A percentile compares a stretch with the other conserved stretches of the same genome.
phyloP scores from a whole-genome alignment of 1,139 yeast species.

The Kodamaea fungicola region DNA sequence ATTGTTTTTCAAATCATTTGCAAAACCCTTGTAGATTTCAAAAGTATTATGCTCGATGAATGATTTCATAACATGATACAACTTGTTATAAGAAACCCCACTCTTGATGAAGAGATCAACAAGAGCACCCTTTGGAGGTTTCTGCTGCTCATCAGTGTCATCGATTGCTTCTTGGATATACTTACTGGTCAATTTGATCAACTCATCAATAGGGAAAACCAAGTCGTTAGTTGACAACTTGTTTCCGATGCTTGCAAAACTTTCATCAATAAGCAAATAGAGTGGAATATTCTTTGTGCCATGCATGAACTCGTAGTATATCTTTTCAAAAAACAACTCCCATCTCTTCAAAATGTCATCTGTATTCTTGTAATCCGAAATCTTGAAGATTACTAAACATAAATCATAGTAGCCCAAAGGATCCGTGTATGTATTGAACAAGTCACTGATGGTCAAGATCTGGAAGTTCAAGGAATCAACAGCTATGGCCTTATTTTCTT shows the following conservation, averaged over 20 bases:
- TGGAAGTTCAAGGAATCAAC: conserved; percentile 56
- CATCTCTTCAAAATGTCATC: conserved; percentile 73
- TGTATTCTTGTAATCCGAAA: conserved; percentile 74
- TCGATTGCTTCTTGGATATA: conserved; percentile 38
- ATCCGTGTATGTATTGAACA: conserved; percentile 83
- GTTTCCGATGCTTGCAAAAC: conserved; percentile 44
- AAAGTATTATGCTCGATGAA: conserved; percentile 61
- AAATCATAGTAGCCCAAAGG: conserved; percentile 86
- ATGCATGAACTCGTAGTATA: conserved; percentile 32
- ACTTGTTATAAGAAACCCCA: conserved; percentile 69
- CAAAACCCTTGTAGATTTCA: conserved; percentile 46
- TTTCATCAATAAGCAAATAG: conserved; percentile 33
- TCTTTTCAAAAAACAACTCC: conserved; percentile 57
- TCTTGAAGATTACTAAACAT: conserved; percentile 72
- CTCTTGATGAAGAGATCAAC: conserved; percentile 72
- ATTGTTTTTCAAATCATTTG: conserved; percentile 31
- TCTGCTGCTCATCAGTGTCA: conserved; percentile 35
- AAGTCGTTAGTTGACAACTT: conserved; percentile 51
- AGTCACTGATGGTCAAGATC: conserved; percentile 68
- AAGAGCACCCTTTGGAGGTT: conserved; percentile 39
- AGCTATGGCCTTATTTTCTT: conserved; percentile 46
- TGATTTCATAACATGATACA: conserved; percentile 66
- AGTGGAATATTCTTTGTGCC: conserved; percentile 35
- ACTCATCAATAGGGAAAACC: conserved; percentile 76
- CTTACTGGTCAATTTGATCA: conserved; percentile 56